A percentile compares a stretch with the other conserved stretches of the same genome.
These are phyloP conservation scores for Rhizophagus clarus DNA, from an alignment of 192 early-diverging fungal species.

Conservation along the genomic window DNA sequence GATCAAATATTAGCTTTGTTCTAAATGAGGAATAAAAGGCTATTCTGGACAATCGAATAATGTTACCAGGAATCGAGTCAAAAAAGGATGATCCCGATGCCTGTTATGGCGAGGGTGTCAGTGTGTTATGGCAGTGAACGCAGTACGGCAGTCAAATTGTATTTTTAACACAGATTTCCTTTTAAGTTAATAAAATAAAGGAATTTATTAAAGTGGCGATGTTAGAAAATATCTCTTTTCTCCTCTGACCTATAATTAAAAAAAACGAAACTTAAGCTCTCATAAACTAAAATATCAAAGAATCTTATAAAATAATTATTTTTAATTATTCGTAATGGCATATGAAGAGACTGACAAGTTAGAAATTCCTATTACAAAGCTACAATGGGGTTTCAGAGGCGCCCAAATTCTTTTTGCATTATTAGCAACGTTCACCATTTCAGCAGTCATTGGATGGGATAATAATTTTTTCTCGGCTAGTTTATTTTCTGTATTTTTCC, in stretches of 20 bases:
- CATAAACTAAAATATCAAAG: background rate
- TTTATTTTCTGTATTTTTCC: slow-evolving; percentile 2
- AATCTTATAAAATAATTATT: background rate
- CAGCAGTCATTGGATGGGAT: slow-evolving; percentile 29
- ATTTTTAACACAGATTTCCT: background rate
- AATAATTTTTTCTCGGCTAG: slow-evolving; percentile 14
- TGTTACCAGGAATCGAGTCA: background rate
- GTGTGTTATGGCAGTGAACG: no score
- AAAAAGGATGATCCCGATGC: background rate
- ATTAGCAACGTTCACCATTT: slow-evolving; percentile 10
- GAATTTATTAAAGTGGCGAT: background rate
- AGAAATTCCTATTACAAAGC: slow-evolving; percentile 28
- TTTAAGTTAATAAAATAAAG: background rate
- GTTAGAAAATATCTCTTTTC: background rate
- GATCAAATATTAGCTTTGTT: no score
- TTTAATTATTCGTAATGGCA: background rate
- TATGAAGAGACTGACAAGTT: slow-evolving; percentile 3
- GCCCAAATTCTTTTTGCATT: slow-evolving; percentile 28
- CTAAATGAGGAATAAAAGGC: no score
- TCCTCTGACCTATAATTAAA: no score
- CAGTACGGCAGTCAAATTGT: background rate
- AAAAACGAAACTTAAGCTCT: no score
- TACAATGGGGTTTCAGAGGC: slow-evolving; percentile 33
- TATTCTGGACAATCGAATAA: background rate
- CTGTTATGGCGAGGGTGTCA: background rate